phyloP scores from a whole-genome alignment of 176 grass and related monocot genomes.

The Juncus effusus region DNA sequence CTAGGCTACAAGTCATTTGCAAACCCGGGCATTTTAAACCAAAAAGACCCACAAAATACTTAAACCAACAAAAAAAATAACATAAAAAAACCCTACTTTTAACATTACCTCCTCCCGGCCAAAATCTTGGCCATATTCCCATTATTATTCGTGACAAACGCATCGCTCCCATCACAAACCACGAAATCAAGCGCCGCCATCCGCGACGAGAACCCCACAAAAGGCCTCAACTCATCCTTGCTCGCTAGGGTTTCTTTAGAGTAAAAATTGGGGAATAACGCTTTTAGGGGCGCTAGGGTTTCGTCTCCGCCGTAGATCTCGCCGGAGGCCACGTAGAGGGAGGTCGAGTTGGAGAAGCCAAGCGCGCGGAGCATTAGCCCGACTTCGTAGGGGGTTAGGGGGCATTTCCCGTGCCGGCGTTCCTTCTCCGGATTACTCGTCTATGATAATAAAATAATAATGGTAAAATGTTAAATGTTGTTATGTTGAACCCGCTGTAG shows the following conservation, averaged over 20 bases:
- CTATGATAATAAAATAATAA: slow-evolving; percentile 13
- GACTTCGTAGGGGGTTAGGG: slow-evolving; percentile 84
- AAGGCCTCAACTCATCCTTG: slow-evolving; percentile 56
- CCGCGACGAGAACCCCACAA: slow-evolving; percentile 58
- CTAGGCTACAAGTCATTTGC: no score
- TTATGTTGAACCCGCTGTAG: no score
- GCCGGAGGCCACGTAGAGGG: slow-evolving; percentile 90
- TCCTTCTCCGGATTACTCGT: slow-evolving; percentile 47
- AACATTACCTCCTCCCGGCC: slow-evolving; percentile 55
- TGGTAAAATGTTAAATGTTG: no score
- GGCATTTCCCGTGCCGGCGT: slow-evolving; percentile 57
- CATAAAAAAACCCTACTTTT: neutral
- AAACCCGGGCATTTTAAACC: no score
- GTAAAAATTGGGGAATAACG: slow-evolving; percentile 83
- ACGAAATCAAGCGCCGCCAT: slow-evolving; percentile 96
- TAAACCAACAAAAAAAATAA: neutral
- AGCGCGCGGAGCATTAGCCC: slow-evolving; percentile 73
- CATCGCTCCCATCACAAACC: slow-evolving; percentile 87
- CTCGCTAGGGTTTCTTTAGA: slow-evolving; percentile 73
- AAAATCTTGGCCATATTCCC: slow-evolving; percentile 88
- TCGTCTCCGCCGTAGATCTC: slow-evolving; percentile 83
- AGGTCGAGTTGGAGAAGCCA: slow-evolving; percentile 52
- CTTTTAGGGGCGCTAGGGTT: slow-evolving; percentile 62
- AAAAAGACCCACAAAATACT: neutral
- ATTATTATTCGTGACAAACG: slow-evolving; percentile 86